Base-by-base conservation (phyloP, 2,329 filamentous ascomycete species). In the Raffaelea arxii region DNA sequence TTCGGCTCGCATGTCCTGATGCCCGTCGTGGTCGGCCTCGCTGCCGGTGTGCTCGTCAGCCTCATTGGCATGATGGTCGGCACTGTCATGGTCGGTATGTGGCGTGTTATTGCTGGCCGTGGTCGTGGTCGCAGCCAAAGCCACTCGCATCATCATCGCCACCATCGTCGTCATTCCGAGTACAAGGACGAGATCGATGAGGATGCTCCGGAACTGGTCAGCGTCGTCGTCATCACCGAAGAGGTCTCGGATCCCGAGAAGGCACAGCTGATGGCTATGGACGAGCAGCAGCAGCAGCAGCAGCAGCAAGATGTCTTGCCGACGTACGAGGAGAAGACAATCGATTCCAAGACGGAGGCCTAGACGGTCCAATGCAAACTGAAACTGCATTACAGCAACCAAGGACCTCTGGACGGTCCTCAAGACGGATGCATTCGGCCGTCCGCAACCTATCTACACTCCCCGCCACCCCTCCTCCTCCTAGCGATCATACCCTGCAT, bases 11-110 rank as follows among this genome's bases (percentile, higher is more conserved):
- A 82, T 51, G 72, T 88, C 39, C 61, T 87, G 41, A 68, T 87
- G 35, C 84, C 84, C 2, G 70, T 86, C 45, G 65, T 84, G 44
- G 72, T 86, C 52, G 84, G 84, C 49, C 72, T 87, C 52, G 71
- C 78, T 22, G 80, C 81, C 39, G 84, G 84, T 57, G 73, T 86
- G 46, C 71, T 72, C 25, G 78, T 82, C 52, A 83, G 82, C 62
- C 61, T 85, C 36, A 59, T 86, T 41, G 82, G 80, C 46, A 82
- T 87, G 74, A 65, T 80, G 48, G 61, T 83, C 36, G 82, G 81
- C 51, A 79, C 76, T 43, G 55, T 82, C 45, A 67, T 80, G 46
- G 72, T 82, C 44, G 77, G 75, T 48, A 43, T 81, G 23, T 77
- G 77, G 68, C 74, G 76, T 51, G 11, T 47, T 25, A 63, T 71